Evolutionary conservation across 2,329 filamentous ascomycete species (phyloP), one percentile per base, ranked within the genome.

Genomic region (Helotiales sp.): DNA sequence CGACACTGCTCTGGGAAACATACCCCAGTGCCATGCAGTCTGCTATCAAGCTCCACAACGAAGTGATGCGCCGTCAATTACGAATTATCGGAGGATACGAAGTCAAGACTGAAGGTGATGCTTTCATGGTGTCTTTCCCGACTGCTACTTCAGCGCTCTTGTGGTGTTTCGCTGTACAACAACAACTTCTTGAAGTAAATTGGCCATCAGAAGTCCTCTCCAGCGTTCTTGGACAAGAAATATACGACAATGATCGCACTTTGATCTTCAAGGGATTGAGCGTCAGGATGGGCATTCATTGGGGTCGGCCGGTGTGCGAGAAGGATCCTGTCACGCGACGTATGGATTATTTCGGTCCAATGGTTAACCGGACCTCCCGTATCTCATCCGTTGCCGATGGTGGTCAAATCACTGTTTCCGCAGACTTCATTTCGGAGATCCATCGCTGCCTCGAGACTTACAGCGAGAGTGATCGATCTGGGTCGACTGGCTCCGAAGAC

Each of bases 321-420:
- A 89, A 89, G 49, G 95, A 99, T 73, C 95, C 95, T 0, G 93
- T 99, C 50, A 99, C 95, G 1, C 89, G 93, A 57, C 91, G 95
- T 62, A 99, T 99, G 95, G 95, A 99, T 69, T 99, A 99, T 76
- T 99, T 98, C 71, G 95, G 95, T 0, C 95, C 95, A 13, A 99
- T 99, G 92, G 95, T 99, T 69, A 99, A 99, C 76, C 93, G 96
- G 70, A 91, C 95, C 0, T 89, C 95, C 15, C 89, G 95, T 76
- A 96, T 99, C 64, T 95, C 91, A 6, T 89, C 91, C 22, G 93
- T 96, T 42, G 95, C 95, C 33, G 95, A 99, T 71, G 95, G 95
- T 60, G 95, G 95, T 0, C 93, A 99, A 72, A 97, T 98, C 64
- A 95, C 93, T 0, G 95, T 98, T 1, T 97, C 93, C 0, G 92